A percentile compares a stretch with the other conserved stretches of the same genome.
Evolutionary conservation across 345 rosid species (phyloP).

Genomic region (Mercurialis annua): DNA sequence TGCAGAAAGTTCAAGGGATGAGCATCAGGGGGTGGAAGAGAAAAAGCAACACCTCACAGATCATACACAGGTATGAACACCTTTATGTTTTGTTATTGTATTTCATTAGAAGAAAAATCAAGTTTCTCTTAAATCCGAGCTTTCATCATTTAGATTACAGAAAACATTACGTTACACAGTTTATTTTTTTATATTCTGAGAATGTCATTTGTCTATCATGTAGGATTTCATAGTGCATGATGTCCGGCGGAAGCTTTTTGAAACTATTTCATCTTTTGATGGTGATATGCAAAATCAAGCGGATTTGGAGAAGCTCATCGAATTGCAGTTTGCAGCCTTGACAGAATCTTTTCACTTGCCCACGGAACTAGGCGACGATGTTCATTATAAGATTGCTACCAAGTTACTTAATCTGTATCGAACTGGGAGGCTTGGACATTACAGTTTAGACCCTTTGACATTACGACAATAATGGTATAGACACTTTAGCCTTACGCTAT

Average conservation of each 20-base stretch:
- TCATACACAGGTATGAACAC: constrained; percentile 65
- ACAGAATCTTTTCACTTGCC: constrained; percentile 39
- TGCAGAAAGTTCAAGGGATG: constrained; percentile 23
- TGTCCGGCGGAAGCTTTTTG: constrained; percentile 48
- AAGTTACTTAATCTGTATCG: constrained; percentile 70
- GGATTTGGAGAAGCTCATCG: constrained; percentile 44
- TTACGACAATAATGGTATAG: not conserved
- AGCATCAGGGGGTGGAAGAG: constrained; percentile 21
- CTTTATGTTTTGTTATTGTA: no score
- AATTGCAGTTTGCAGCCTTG: constrained; percentile 39
- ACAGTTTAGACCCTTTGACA: constrained; percentile 46
- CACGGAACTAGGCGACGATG: constrained; percentile 35
- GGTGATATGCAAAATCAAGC: constrained; percentile 33
- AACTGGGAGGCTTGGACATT: constrained; percentile 82
- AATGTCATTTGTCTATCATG: not conserved
- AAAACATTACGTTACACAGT: not conserved
- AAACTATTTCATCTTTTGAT: constrained; percentile 37
- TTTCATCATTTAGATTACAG: not conserved
- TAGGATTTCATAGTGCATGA: constrained; percentile 65
- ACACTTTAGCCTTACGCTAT: no score
- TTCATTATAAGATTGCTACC: constrained; percentile 37
- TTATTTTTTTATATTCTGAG: not conserved
- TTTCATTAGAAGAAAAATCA: not conserved
- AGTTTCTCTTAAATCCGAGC: not conserved
- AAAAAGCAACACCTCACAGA: constrained; percentile 53